Conservation (phyloP, 352 stramenopile genomes). For the Globisporangium polare region DNA sequence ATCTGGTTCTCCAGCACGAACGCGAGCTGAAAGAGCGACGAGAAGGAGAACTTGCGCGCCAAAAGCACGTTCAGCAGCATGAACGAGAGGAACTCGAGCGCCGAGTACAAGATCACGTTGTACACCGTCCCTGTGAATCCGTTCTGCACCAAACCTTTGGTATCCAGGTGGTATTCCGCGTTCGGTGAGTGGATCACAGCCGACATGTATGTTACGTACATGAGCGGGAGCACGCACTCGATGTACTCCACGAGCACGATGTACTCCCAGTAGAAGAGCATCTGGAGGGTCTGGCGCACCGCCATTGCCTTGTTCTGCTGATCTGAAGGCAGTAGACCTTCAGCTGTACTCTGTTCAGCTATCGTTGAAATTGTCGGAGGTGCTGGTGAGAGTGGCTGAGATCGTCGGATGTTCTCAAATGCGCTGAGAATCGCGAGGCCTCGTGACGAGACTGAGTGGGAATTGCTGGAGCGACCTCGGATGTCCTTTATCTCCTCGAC, state of each 20-base stretch:
- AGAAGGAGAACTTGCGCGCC: constrained; percentile 3
- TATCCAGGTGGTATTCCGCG: constrained; percentile 7
- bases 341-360: background rate
- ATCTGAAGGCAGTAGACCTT: background rate
- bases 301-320: background rate
- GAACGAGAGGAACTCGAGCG: constrained; percentile 15
- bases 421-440: background rate
- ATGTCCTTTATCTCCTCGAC: background rate
- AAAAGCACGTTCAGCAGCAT: constrained; percentile 5
- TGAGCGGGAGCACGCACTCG: constrained; percentile 16
- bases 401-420: background rate
- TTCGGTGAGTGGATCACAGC: constrained; percentile 8
- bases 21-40: constrained; percentile 37
- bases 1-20: constrained; percentile 45
- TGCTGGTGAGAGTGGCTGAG: background rate
- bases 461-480: background rate
- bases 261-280: constrained; percentile 22
- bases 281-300: constrained; percentile 4
- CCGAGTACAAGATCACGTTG: constrained; percentile 13
- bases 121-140: background rate
- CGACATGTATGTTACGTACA: constrained; percentile 11
- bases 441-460: background rate
- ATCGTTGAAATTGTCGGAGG: background rate
- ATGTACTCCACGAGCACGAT: constrained; percentile 23
- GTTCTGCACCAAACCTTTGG: background rate